Evolutionary conservation across 2,329 filamentous ascomycete genomes (phyloP).

Genomic region (Malbranchea cinnamomea): DNA sequence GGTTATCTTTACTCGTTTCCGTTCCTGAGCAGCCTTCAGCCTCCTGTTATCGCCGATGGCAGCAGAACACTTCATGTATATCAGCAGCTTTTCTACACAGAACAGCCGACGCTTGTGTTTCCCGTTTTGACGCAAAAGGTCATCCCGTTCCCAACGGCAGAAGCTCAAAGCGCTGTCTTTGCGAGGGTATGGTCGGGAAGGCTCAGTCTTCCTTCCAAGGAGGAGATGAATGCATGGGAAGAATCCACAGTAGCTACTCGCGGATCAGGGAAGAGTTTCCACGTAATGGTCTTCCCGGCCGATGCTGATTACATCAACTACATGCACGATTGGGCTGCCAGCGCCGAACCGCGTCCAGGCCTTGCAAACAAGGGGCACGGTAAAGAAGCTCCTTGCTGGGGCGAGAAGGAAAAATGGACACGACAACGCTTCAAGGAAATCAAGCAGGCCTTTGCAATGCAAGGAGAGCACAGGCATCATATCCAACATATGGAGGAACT

Average conservation of each 20-base stretch:
- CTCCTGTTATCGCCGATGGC: constrained; percentile 52
- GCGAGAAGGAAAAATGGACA: constrained; percentile 55
- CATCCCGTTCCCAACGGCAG: constrained; percentile 73
- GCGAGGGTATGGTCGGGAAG: constrained; percentile 63
- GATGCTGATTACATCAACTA: constrained; percentile 33
- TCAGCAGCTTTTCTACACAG: constrained; percentile 62
- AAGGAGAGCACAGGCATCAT: constrained; percentile 40
- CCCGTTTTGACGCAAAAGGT: constrained; percentile 61
- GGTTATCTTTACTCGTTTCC: constrained; percentile 79
- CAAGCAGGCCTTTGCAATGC: constrained; percentile 54
- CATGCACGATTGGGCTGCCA: constrained; percentile 28
- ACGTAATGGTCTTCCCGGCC: constrained; percentile 36
- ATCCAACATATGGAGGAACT: constrained; percentile 56
- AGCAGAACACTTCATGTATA: constrained; percentile 58
- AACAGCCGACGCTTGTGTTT: constrained; percentile 65
- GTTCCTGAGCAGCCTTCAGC: constrained; percentile 41
- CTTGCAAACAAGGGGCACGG: constrained; percentile 35
- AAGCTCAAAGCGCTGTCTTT: constrained; percentile 64
- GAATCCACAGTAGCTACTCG: constrained; percentile 22
- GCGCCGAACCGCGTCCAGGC: constrained; percentile 20
- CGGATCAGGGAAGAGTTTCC: constrained; percentile 37
- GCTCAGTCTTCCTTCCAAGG: constrained; percentile 45
- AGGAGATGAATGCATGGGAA: constrained; percentile 60
- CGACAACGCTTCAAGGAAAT: constrained; percentile 53
- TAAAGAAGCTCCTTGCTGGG: constrained; percentile 59